Base-by-base conservation (phyloP, 2,329 filamentous ascomycete genomes). In the Biscogniauxia marginata region DNA sequence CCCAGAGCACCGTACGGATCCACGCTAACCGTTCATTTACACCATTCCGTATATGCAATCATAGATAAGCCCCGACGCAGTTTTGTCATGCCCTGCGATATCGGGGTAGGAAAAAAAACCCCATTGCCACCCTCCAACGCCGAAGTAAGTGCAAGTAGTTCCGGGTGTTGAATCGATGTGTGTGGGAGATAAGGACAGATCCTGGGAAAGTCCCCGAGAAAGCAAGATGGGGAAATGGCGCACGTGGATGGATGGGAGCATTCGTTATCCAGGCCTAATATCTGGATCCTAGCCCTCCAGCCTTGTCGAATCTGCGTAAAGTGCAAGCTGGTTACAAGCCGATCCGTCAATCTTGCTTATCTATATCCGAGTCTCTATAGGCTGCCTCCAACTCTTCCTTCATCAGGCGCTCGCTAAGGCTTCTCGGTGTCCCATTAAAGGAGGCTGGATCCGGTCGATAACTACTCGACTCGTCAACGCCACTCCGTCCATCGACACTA, bases 401-500 rank as follows among this genome's bases (percentile, higher is more conserved):
- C 68, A 80, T 74, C 56, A 80, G 67, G 19, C 79, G 74, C 67
- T 81, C 77, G 19, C 73, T 79, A 57, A 82, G 71, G 61, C 79
- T 81, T 54, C 71, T 74, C 20, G 79, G 77, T 21, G 75, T 76
- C 34, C 76, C 76, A 19, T 68, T 72, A 55, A 77, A 77, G 39
- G 68, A 70, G n/a, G 54, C 63, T 43, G 69, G 59, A 22, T 73
- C 71, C 13, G 74, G 73, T 25, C 74, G 75, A 58, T 77, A 79
- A 59, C 76, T 79, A 52, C 69, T 77, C 45, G 76, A 66, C 47
- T 79, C 76, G 53, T 81, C 79, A 57, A 80, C 73, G 9, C 78
- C 78, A 53, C 74, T 79, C 55, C 75, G 73, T n/a, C 78, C 79
- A 58, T 81, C 78, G 13, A 84, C 67, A 46, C 80, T 80, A 1